A percentile compares a stretch with the other conserved stretches of the same genome.
Evolutionary conservation across 768 basidiomycete species (phyloP).

Genomic region (Tricholoma flavovirens): DNA sequence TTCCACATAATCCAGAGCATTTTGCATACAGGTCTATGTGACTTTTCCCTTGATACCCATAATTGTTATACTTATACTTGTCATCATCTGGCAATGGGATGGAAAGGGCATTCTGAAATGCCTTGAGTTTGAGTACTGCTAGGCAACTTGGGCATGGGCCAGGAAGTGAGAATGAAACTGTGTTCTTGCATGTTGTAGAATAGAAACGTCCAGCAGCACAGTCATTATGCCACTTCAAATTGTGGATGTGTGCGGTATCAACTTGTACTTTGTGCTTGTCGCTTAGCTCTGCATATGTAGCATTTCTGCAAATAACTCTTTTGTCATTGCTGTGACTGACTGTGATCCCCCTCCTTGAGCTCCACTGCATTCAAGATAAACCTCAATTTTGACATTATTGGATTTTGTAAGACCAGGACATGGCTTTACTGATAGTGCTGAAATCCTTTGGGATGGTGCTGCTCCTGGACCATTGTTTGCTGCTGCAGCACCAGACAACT

Average conservation of each 20-base stretch:
- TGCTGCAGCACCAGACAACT: too few species aligned
- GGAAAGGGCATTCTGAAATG: background rate
- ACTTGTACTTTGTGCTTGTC: background rate
- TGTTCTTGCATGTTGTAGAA: background rate
- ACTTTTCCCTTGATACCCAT: background rate
- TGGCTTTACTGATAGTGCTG: background rate
- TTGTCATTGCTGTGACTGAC: conserved; percentile 7
- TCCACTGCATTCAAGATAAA: conserved; percentile 11
- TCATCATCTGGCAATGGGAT: background rate
- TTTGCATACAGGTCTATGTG: background rate
- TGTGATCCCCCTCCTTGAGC: conserved; percentile 12
- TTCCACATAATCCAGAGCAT: background rate
- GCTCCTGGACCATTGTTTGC: too few species aligned
- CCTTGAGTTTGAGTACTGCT: background rate
- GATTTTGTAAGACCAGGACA: conserved; percentile 9
- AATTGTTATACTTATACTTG: background rate
- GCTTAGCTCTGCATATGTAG: background rate
- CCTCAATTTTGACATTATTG: background rate
- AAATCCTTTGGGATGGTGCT: too few species aligned
- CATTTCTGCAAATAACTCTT: background rate
- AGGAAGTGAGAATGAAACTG: background rate
- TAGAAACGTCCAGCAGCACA: background rate
- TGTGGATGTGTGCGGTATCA: background rate
- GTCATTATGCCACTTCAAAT: background rate
- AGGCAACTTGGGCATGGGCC: background rate